Percentiles rank a stretch among this genome's conserved stretches.
phyloP scores from a whole-genome alignment of 2,329 filamentous ascomycete species.

The Leptographium procerum region DNA sequence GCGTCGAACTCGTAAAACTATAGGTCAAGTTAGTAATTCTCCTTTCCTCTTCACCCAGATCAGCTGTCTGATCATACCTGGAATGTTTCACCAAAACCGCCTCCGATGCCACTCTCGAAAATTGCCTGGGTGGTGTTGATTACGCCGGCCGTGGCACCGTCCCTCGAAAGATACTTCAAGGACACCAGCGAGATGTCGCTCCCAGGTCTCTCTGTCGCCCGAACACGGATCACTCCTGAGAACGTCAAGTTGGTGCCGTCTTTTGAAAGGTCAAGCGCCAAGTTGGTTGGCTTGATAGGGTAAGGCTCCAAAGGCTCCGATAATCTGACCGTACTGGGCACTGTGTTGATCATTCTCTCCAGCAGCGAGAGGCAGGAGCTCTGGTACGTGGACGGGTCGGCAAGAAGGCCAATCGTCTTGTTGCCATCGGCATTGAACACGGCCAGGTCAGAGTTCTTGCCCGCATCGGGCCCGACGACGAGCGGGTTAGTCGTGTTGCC shows the following conservation, averaged over 20 bases:
- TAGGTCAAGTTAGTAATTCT: background rate
- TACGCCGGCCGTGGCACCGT: background rate
- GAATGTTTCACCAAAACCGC: background rate
- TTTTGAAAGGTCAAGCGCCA: background rate
- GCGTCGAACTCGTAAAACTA: background rate
- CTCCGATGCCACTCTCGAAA: background rate
- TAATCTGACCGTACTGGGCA: background rate
- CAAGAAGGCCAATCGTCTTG: background rate
- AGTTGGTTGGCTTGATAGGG: background rate
- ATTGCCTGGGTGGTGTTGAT: background rate
- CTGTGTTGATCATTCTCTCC: background rate
- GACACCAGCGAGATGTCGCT: background rate
- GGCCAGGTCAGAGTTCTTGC: background rate
- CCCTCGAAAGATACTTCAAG: background rate
- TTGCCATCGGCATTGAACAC: background rate
- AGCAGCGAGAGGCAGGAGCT: background rate
- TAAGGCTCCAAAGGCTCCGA: background rate
- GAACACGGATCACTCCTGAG: background rate
- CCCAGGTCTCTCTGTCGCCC: background rate
- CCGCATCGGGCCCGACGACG: background rate
- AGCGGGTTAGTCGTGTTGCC: background rate
- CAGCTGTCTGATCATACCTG: background rate
- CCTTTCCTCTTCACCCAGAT: too few species aligned
- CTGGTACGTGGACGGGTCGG: background rate
- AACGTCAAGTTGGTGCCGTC: background rate